Base-by-base conservation (phyloP, 2,329 filamentous ascomycete genomes). In the Arachnopeziza araneosa region DNA sequence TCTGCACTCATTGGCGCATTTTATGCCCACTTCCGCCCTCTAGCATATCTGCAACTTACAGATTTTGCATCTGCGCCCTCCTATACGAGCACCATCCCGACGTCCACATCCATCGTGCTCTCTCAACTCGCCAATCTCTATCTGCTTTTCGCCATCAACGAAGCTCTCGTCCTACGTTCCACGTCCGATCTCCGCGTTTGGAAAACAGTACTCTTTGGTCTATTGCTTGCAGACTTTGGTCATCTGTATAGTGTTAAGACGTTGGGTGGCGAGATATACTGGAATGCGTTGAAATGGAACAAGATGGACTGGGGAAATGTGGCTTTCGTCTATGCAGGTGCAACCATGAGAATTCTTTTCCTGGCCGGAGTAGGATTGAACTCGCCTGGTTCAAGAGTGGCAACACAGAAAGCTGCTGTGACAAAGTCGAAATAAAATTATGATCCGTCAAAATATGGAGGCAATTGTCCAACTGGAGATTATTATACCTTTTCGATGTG, bases 121-220 rank as follows among this genome's bases (percentile, higher is more conserved):
- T 84, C 85, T 21, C 90, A 93, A 75, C 81, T 93, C 32, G 88
- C 87, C 51, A 93, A 91, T 74, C 78, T 93, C 63, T 93, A 93
- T 75, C 74, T 93, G 49, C 82, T 90, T 60, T 90, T 93, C 73
- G 84, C 88, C 58, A 75, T 93, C 69, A 91, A 89, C 75, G 89
- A 95, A 75, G 88, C 88, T 1, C 75, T 91, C 24, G 86, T 93
- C 14, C 79, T 93, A 64, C 85, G 90, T 50, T 79, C 83, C 19
- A 90, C 89, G 7, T 76, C 77, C 55, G 86, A 92, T 75, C 70
- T 87, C 36, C 78, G 79, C 24, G 89, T 93, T 60, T 93, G 90
- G 90, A 80, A 77, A 65, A 79, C 83, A 1, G 78, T 93, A 24
- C 76, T 93, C 4, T 75, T 87, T 52, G 85, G 82, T 48, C 76